phyloP scores from a whole-genome alignment of 495 filamentous ascomycete genomes.

The Stereocaulon alpinum region DNA sequence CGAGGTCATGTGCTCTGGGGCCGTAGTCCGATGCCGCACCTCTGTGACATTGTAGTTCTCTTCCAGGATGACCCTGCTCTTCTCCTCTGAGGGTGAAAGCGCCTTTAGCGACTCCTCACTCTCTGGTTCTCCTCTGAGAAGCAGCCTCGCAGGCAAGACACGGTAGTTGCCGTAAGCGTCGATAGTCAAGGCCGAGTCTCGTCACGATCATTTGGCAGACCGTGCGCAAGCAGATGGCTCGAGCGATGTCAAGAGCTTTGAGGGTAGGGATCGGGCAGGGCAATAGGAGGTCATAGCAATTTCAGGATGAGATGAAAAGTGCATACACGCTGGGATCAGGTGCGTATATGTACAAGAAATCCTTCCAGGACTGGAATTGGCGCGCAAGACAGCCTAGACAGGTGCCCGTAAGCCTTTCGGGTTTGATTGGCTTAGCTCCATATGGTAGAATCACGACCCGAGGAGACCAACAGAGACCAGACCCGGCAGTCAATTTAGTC shows the following conservation, averaged over 20 bases:
- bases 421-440: neutral
- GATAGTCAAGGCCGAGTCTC: constrained; percentile 5
- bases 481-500: too few relatives aligned
- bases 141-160: neutral
- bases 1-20: neutral
- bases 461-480: too few relatives aligned
- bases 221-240: neutral
- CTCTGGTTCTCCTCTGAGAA: neutral
- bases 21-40: constrained; percentile 3
- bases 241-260: neutral
- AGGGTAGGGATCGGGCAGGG: neutral
- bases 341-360: constrained; percentile 3
- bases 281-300: constrained; percentile 6
- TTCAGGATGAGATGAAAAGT: neutral
- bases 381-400: constrained; percentile 1
- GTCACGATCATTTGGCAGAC: constrained; percentile 2
- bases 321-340: neutral
- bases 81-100: neutral
- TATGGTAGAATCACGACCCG: too few relatives aligned
- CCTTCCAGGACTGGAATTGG: constrained; percentile 8
- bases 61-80: neutral
- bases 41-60: constrained; percentile 16
- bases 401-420: neutral
- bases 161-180: neutral
- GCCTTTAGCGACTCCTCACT: neutral